phyloP scores from a whole-genome alignment of 164 flowering plant genomes.

The Nelumbo lutea region DNA sequence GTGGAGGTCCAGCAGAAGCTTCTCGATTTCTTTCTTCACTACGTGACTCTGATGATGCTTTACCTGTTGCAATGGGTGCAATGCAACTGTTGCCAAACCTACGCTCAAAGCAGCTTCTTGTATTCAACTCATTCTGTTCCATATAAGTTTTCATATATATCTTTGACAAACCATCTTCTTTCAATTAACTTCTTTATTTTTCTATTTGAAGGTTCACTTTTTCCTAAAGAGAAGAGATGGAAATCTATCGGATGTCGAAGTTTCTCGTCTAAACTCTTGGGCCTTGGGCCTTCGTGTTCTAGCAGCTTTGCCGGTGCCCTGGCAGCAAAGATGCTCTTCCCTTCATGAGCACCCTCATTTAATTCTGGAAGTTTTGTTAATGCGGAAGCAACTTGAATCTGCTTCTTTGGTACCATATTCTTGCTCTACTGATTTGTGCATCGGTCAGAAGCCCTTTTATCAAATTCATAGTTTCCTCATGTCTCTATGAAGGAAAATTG shows the following conservation, averaged over 20 bases:
- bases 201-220: conserved; percentile 81
- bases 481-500: too few relatives aligned
- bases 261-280: conserved; percentile 88
- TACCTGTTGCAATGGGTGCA: conserved; percentile 98
- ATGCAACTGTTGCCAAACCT: conserved; percentile 94
- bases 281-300: conserved; percentile 97
- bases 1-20: conserved; percentile 99
- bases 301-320: conserved; percentile 89
- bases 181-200: conserved; percentile 1
- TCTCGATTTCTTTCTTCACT: conserved; percentile 95
- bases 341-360: conserved; percentile 94
- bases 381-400: conserved; percentile 96
- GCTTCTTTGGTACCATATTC: conserved; percentile 69
- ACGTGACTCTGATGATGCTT: conserved; percentile 89
- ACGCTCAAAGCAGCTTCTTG: conserved; percentile 96
- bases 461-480: not conserved
- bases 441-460: not conserved
- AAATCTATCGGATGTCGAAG: conserved; percentile 77
- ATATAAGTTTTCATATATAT: not conserved
- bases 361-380: conserved; percentile 89
- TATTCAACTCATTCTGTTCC: conserved; percentile 26
- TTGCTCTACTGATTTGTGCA: conserved; percentile 5
- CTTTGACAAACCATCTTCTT: not conserved
- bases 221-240: conserved; percentile 89
- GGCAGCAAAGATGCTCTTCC: conserved; percentile 98